Conservation (phyloP, 192 early-diverging fungal species). For the Linnemannia schmuckeri region DNA sequence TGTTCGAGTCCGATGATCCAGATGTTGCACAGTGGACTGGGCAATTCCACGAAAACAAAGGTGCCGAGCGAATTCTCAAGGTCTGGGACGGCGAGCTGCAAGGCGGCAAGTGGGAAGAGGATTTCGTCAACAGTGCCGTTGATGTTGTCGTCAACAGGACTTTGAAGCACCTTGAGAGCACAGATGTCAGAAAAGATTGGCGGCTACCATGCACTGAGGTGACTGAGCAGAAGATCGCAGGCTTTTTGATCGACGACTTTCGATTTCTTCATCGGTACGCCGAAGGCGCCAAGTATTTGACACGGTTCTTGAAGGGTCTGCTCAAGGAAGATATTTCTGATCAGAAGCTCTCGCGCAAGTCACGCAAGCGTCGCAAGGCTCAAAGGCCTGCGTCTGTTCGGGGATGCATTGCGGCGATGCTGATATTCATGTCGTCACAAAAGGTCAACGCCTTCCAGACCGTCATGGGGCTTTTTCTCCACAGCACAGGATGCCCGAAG, state of each 20-base stretch:
- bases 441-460: too few relatives aligned
- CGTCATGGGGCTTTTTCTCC: too few relatives aligned
- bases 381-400: slow-evolving; percentile 21
- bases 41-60: slow-evolving; percentile 13
- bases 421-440: slow-evolving; percentile 14
- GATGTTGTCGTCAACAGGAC: too few relatives aligned
- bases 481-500: slow-evolving; percentile 20
- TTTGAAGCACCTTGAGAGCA: slow-evolving; percentile 17
- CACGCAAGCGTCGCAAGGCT: background rate
- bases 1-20: slow-evolving; percentile 23
- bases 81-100: slow-evolving; percentile 14
- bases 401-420: slow-evolving; percentile 19
- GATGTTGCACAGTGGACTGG: slow-evolving; percentile 21
- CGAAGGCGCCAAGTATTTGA: too few relatives aligned
- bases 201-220: slow-evolving; percentile 18
- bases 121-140: too few relatives aligned
- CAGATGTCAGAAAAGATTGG: slow-evolving; percentile 19
- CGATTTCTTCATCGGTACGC: slow-evolving; percentile 27
- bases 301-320: slow-evolving; percentile 23
- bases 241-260: slow-evolving; percentile 8
- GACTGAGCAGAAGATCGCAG: slow-evolving; percentile 18
- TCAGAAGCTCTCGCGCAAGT: slow-evolving; percentile 11
- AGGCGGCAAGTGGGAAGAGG: slow-evolving; percentile 23
- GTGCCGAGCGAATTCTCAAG: slow-evolving; percentile 30
- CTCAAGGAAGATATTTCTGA: slow-evolving; percentile 21